phyloP scores from a whole-genome alignment of 2,329 filamentous ascomycete genomes.

The Venturia asperata region DNA sequence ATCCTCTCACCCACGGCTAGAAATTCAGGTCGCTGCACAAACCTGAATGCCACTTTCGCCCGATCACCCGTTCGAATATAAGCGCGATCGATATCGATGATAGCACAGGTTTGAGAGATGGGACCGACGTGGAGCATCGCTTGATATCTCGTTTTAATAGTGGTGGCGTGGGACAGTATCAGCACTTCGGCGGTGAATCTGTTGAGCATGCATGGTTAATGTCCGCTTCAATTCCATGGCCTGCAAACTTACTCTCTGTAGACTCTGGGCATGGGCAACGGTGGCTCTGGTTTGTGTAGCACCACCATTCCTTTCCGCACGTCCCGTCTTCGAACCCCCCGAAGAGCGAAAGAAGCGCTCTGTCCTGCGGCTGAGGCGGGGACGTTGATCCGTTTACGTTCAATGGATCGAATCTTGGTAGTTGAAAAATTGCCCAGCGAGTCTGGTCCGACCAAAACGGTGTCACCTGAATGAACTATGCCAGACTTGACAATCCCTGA shows the following conservation, averaged over 20 bases:
- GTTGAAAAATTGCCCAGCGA: slow-evolving; percentile 80
- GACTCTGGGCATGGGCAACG: slow-evolving; percentile 6
- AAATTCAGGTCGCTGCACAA: slow-evolving; percentile 91
- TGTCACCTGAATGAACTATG: slow-evolving; percentile 83
- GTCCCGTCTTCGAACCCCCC: slow-evolving; percentile 80
- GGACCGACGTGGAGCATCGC: slow-evolving; percentile 97
- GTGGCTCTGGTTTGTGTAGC: slow-evolving; percentile 64
- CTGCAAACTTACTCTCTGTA: slow-evolving; percentile 2
- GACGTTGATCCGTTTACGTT: slow-evolving; percentile 85
- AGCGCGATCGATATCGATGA: slow-evolving; percentile 94
- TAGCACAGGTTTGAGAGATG: slow-evolving; percentile 89
- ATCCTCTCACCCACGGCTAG: slow-evolving; percentile 80
- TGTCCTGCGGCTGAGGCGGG: slow-evolving; percentile 86
- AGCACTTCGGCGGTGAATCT: slow-evolving; percentile 63
- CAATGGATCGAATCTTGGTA: slow-evolving; percentile 84
- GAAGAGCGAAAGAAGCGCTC: slow-evolving; percentile 84
- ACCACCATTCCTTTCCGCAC: slow-evolving; percentile 98
- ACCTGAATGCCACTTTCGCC: slow-evolving; percentile 89
- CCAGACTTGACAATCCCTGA: slow-evolving; percentile 82
- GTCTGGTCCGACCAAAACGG: slow-evolving; percentile 82
- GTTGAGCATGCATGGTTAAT: slow-evolving; percentile 28
- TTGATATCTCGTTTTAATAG: slow-evolving; percentile 94
- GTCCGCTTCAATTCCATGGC: background rate
- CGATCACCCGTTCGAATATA: slow-evolving; percentile 91
- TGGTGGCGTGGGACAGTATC: slow-evolving; percentile 91